Evolutionary conservation across 306 rosid genomes (phyloP).

Genomic region (Cicer pinnatifidum): DNA sequence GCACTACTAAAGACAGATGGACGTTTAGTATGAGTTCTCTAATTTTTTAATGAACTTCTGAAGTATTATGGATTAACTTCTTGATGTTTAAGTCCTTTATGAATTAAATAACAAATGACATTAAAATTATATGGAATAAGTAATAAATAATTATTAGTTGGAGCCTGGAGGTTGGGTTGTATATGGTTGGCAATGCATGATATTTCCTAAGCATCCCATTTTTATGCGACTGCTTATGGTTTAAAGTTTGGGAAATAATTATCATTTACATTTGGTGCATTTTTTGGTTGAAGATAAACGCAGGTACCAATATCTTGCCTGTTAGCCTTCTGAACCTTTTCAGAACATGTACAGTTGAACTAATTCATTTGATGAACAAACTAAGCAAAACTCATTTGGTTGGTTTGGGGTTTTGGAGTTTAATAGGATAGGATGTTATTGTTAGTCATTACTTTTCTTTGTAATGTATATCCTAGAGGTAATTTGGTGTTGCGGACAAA

Average conservation of each 20-base stretch:
- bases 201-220: not conserved
- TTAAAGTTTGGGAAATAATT: not conserved
- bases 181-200: not conserved
- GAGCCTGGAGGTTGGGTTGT: too few relatives aligned
- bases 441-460: not conserved
- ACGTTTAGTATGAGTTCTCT: too few relatives aligned
- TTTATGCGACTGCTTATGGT: not conserved
- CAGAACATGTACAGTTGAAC: not conserved
- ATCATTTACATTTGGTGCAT: conserved; percentile 1
- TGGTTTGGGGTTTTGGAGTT: not conserved
- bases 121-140: too few relatives aligned
- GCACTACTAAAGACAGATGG: too few relatives aligned
- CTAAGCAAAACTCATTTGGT: not conserved
- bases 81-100: too few relatives aligned
- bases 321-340: conserved; percentile 1
- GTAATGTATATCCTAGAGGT: not conserved
- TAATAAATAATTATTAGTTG: too few relatives aligned
- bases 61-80: too few relatives aligned
- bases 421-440: not conserved
- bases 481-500: not conserved
- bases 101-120: too few relatives aligned
- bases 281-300: not conserved
- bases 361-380: conserved; percentile 14
- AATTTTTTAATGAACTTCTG: too few relatives aligned
- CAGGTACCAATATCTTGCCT: not conserved